These are phyloP conservation scores for Chlamydomonas sp. DNA, from an alignment of 139 green algal genomes.

Conservation along the genomic window DNA sequence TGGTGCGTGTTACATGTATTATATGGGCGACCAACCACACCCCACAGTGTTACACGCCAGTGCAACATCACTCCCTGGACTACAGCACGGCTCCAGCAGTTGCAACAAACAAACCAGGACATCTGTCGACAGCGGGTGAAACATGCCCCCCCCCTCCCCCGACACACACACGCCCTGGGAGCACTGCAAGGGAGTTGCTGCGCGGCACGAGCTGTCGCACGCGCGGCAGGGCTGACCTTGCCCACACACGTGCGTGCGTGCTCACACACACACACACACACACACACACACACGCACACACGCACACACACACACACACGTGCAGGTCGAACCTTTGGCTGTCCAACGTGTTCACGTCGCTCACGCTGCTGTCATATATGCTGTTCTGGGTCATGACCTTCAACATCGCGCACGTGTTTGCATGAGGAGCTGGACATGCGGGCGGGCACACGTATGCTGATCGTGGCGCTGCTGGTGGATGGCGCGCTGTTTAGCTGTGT, in stretches of 20 bases:
- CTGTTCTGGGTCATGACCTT: constrained; percentile 54
- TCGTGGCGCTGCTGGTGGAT: too few species aligned
- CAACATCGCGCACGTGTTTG: constrained; percentile 49
- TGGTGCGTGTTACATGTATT: too few species aligned
- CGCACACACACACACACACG: neutral
- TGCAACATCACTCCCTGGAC: neutral
- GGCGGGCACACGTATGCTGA: too few species aligned
- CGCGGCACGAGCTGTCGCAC: neutral
- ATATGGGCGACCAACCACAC: neutral
- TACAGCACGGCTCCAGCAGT: neutral
- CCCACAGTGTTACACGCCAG: neutral
- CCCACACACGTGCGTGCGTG: too few species aligned
- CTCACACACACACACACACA: neutral
- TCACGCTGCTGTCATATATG: constrained; percentile 46
- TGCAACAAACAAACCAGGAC: neutral
- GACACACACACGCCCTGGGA: neutral
- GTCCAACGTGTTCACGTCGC: constrained; percentile 37
- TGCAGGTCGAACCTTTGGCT: constrained; percentile 38
- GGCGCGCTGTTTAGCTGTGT: too few species aligned
- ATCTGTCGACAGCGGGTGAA: neutral
- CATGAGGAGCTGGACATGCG: too few species aligned
- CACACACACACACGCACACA: neutral
- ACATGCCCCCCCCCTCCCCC: neutral
- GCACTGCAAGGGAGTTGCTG: neutral
- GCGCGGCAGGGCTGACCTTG: neutral